Evolutionary conservation across 139 green algal genomes (phyloP).

Genomic region (Volvox africanus): DNA sequence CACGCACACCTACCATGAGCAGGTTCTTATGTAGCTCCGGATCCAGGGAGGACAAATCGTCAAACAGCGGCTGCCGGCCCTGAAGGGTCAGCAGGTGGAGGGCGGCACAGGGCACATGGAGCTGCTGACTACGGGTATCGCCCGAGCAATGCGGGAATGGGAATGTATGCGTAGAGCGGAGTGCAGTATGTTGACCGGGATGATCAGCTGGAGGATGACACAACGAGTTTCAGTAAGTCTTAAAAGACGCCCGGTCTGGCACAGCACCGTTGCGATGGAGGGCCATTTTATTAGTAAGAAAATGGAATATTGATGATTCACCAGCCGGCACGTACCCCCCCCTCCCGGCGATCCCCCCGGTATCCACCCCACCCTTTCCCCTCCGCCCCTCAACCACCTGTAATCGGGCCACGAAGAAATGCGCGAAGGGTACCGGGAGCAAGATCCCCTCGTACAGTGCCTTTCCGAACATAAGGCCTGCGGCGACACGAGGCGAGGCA

Average conservation of each 20-base stretch:
- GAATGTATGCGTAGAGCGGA: too few relatives aligned
- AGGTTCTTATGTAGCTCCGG: slow-evolving; percentile 59
- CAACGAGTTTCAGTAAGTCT: too few relatives aligned
- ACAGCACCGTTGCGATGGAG: too few relatives aligned
- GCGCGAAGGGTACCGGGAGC: slow-evolving; percentile 80
- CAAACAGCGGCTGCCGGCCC: slow-evolving; percentile 73
- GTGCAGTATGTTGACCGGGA: too few relatives aligned
- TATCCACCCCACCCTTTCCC: too few relatives aligned
- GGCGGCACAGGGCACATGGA: not conserved
- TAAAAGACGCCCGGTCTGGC: too few relatives aligned
- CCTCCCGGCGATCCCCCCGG: not conserved
- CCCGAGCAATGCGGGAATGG: too few relatives aligned
- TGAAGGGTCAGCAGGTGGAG: slow-evolving; percentile 43
- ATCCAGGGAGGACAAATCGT: slow-evolving; percentile 84
- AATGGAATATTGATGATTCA: too few relatives aligned
- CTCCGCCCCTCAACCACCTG: slow-evolving; percentile 52
- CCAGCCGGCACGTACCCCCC: not conserved
- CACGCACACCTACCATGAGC: slow-evolving; percentile 54
- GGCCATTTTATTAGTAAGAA: too few relatives aligned
- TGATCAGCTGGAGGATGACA: too few relatives aligned
- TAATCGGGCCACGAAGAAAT: slow-evolving; percentile 82
- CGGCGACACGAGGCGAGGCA: not conserved
- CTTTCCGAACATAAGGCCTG: slow-evolving; percentile 78
- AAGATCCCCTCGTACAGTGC: slow-evolving; percentile 88
- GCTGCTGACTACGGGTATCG: too few relatives aligned